Base-by-base conservation (phyloP, 306 rosid species). In the Ammopiptanthus mongolicus region DNA sequence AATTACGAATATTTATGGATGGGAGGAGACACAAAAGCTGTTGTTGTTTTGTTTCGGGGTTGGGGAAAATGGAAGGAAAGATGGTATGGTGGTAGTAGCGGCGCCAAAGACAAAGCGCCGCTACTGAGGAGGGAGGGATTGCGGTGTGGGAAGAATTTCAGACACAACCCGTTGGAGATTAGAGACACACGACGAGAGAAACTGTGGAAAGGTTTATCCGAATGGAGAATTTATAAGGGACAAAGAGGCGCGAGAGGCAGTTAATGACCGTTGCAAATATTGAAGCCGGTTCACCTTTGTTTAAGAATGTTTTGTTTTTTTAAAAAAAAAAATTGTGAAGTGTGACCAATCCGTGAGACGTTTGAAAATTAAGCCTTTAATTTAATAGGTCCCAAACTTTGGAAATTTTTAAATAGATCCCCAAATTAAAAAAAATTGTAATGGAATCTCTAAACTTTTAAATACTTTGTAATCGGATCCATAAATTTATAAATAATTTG, bases 231-330 rank as follows among this genome's bases (percentile, higher is more conserved):
- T 15, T 46, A 80, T 79, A 71, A 5, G 73, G 56, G 44, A 1
- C 6, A 15, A 80, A 72, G 52, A 39, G 85, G 79, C 75, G 81
- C 77, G 63, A 77, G 69, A 6, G 83, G 58, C 63, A 57, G 86
- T 87, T 90, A 67, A 42, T 82, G 51, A 82, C 85, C 78, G 91
- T 90, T 77, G 64, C 9, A 72, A 6, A 47, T 1, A 8, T 52
- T 33, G 46, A 64, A 63, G 10, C 15, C 47, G 62, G n/a, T n/a
- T n/a, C n/a, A n/a, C n/a, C n/a, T n/a, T n/a, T 48, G n/a, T 8
- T 17, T n/a, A 11, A 21, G 3, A 0, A n/a, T 57, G 8, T 44
- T 31, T 4, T 31, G 5, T 31, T 31, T 29, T 29, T 23, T 23
- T 23, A 25, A 25, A 25, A 25, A 25, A 25, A 25, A 25, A 25